A percentile compares a stretch with the other conserved stretches of the same genome.
Conservation (phyloP, 2,329 filamentous ascomycete genomes). For the Zymoseptoria ardabiliae region DNA sequence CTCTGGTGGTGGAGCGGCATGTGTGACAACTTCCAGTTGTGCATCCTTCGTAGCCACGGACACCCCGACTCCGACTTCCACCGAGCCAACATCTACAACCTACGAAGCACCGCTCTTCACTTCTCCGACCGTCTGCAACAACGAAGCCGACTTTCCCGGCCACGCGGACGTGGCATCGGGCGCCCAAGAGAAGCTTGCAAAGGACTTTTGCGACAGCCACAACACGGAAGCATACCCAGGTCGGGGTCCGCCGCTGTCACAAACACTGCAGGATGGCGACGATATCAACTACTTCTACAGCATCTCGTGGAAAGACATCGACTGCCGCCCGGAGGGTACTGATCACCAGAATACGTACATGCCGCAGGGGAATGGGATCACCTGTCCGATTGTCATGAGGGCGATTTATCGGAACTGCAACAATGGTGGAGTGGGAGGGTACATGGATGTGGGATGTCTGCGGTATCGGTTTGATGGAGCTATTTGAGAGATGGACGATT, state of each 20-base stretch:
- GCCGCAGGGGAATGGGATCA: neutral
- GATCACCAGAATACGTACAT: neutral
- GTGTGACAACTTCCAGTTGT: neutral
- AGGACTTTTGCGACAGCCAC: neutral
- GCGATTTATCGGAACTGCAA: neutral
- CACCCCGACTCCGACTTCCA: neutral
- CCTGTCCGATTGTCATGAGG: neutral
- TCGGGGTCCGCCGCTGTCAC: neutral
- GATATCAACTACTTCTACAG: neutral
- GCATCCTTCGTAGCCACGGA: slow-evolving; percentile 1
- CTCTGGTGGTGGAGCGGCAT: neutral
- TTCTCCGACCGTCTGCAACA: slow-evolving; percentile 1
- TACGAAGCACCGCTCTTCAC: neutral
- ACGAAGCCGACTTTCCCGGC: slow-evolving; percentile 5
- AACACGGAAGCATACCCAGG: neutral
- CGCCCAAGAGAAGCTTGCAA: neutral
- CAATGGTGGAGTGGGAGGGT: slow-evolving; percentile 4
- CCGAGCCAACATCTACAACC: neutral
- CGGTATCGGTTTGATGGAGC: slow-evolving; percentile 1
- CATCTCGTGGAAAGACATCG: neutral
- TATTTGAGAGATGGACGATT: neutral
- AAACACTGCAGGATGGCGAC: neutral
- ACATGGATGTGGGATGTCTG: slow-evolving; percentile 3
- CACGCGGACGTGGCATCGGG: neutral
- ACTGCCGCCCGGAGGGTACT: neutral